Conservation (phyloP, 202 grass and related monocot species). For the Setaria italica region DNA sequence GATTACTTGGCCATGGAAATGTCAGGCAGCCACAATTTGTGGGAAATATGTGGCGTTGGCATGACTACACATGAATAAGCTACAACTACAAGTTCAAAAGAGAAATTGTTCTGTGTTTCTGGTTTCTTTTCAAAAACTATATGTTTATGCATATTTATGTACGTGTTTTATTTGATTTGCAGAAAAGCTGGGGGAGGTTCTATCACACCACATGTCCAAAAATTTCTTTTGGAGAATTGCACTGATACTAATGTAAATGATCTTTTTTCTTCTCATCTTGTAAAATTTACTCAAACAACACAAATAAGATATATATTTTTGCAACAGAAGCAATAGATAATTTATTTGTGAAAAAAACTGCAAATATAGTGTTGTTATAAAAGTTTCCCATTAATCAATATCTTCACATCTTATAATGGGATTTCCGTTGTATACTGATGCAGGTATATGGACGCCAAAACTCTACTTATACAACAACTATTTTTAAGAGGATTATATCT, state of each 20-base stretch:
- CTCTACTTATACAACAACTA: conserved; percentile 53
- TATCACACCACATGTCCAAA: conserved; percentile 73
- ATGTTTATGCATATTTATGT: background rate
- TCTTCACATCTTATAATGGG: conserved; percentile 5
- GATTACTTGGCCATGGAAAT: background rate
- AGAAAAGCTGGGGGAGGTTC: conserved; percentile 84
- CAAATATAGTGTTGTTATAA: background rate
- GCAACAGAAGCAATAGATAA: background rate
- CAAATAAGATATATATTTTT: background rate
- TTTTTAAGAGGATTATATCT: conserved; percentile 76
- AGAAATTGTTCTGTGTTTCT: background rate
- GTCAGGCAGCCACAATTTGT: background rate
- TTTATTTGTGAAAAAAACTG: conserved; percentile 4
- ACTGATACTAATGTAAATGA: conserved; percentile 57
- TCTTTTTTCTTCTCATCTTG: background rate
- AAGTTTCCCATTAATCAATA: conserved; percentile 3
- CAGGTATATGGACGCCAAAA: conserved; percentile 49
- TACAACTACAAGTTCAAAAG: background rate
- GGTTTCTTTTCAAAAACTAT: background rate
- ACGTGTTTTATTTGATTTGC: conserved; percentile 38
- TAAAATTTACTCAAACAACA: conserved; percentile 4
- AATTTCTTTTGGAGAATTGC: conserved; percentile 68
- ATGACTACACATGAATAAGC: background rate
- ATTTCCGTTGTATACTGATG: conserved; percentile 28
- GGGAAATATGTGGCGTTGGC: background rate